Conservation (phyloP, 192 early-diverging fungal genomes). For the Chytriomyces confervae region DNA sequence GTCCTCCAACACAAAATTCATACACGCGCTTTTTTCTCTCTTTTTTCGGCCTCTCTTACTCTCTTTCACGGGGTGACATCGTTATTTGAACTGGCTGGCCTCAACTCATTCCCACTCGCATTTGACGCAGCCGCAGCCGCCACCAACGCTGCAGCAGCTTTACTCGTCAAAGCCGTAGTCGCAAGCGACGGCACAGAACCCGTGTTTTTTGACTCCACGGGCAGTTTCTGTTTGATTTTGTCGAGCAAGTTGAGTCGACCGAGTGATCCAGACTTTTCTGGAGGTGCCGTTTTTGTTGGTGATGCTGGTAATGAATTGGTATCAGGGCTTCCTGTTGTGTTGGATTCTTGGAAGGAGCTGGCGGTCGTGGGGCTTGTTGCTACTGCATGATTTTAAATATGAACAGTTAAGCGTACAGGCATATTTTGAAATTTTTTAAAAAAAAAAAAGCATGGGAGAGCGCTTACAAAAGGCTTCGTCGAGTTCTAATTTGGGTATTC, state of each 20-base stretch:
- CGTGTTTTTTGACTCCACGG: neutral
- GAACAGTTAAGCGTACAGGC: neutral
- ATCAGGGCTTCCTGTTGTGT: neutral
- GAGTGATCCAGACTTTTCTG: neutral
- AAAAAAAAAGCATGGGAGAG: neutral
- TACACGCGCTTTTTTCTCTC: neutral
- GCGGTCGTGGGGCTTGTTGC: slow-evolving; percentile 15
- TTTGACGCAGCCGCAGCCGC: neutral
- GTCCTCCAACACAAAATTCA: neutral
- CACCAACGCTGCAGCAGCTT: neutral
- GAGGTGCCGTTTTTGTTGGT: neutral
- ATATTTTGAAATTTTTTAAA: neutral
- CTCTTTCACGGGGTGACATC: neutral
- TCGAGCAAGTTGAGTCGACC: slow-evolving; percentile 23
- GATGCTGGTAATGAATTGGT: neutral
- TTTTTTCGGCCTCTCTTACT: neutral
- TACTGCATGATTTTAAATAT: neutral
- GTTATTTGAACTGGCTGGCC: neutral
- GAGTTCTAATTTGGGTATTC: slow-evolving; percentile 33
- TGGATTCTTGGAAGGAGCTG: slow-evolving; percentile 24
- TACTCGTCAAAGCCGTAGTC: neutral
- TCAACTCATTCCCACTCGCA: neutral
- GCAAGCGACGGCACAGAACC: neutral
- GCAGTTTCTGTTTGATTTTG: slow-evolving; percentile 23
- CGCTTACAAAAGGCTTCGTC: slow-evolving; percentile 37